Conservation (phyloP, 768 basidiomycete genomes). For the Hypsizygus marmoreus region DNA sequence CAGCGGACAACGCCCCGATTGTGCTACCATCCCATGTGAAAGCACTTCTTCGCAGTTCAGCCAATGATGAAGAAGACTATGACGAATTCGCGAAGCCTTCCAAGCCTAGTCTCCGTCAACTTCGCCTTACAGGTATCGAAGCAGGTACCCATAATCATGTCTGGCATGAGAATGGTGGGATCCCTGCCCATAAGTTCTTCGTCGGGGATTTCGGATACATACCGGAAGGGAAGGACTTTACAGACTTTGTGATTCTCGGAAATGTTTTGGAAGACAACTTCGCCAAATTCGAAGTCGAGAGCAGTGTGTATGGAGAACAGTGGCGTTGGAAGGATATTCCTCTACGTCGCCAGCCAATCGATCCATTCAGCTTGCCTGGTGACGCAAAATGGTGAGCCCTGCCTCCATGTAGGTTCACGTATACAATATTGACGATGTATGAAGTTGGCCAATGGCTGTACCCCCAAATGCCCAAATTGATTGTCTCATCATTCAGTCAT, state of each 20-base stretch:
- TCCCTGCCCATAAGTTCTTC: constrained; percentile 39
- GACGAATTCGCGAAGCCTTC: constrained; percentile 18
- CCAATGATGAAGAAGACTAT: constrained; percentile 23
- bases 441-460: constrained; percentile 47
- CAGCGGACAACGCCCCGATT: constrained; percentile 31
- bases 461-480: constrained; percentile 37
- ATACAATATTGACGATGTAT: neutral
- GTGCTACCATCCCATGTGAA: constrained; percentile 31
- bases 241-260: constrained; percentile 37
- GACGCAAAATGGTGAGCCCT: constrained; percentile 31
- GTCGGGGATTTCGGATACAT: constrained; percentile 51
- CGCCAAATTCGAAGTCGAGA: constrained; percentile 21
- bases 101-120: constrained; percentile 33
- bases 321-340: constrained; percentile 40
- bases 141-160: constrained; percentile 35
- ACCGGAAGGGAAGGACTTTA: constrained; percentile 34
- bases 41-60: constrained; percentile 24
- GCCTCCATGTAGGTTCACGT: neutral
- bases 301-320: constrained; percentile 28
- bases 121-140: constrained; percentile 39
- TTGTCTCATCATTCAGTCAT: constrained; percentile 37
- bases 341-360: constrained; percentile 28
- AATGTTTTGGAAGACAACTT: constrained; percentile 38
- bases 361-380: constrained; percentile 35
- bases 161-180: constrained; percentile 39